Conservation (phyloP, 2,329 filamentous ascomycete species). For the Thelonectria rubi region DNA sequence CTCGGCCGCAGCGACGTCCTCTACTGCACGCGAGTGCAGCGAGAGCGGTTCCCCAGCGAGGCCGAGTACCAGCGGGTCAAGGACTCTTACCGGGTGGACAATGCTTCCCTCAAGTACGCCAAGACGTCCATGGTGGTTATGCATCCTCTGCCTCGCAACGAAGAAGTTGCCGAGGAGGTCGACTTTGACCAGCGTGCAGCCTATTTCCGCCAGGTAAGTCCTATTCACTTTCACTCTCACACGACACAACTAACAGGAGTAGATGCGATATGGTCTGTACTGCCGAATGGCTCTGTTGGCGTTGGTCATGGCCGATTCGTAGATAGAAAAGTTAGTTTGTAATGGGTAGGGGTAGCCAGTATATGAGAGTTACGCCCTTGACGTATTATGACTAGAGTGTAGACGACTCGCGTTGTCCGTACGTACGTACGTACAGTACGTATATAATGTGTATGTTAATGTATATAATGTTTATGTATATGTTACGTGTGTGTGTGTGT, state of each 20-base stretch:
- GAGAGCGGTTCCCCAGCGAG: conserved; percentile 88
- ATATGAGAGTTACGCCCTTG: conserved; percentile 40
- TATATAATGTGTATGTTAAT: conserved; percentile 34
- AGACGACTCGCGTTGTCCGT: conserved; percentile 43
- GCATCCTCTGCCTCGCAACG: conserved; percentile 93
- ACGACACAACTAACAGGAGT: conserved; percentile 34
- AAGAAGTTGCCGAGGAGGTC: conserved; percentile 93
- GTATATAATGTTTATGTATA: conserved; percentile 33
- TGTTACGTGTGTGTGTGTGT: conserved; percentile 35
- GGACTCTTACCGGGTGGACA: conserved; percentile 89
- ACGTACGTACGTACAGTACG: too few relatives aligned
- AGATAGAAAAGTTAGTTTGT: conserved; percentile 32
- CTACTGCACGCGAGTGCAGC: conserved; percentile 97
- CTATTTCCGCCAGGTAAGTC: conserved; percentile 97
- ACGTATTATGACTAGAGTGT: conserved; percentile 42
- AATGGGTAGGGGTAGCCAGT: conserved; percentile 40
- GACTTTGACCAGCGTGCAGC: conserved; percentile 97
- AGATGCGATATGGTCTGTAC: conserved; percentile 99
- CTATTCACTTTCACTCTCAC: not conserved
- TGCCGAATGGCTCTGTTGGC: conserved; percentile 97
- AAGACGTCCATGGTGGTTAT: conserved; percentile 95
- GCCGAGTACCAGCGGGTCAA: conserved; percentile 87
- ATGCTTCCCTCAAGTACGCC: conserved; percentile 86
- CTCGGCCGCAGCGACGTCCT: conserved; percentile 88
- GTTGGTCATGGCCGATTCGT: conserved; percentile 74